These are phyloP conservation scores for Tylopilus felleus DNA, from an alignment of 768 basidiomycete species.

Conservation along the genomic window DNA sequence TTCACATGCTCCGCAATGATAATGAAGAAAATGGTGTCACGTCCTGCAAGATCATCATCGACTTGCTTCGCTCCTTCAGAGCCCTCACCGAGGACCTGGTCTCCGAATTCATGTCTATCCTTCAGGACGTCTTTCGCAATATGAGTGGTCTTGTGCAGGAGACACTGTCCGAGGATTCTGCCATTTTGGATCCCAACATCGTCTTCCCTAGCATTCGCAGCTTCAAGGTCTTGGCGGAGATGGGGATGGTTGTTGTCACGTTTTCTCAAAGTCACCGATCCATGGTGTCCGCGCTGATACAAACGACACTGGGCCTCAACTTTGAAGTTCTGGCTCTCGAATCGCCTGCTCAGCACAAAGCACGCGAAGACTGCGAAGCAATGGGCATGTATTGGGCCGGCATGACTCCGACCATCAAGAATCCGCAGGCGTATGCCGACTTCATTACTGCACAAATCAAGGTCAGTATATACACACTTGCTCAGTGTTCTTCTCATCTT, in stretches of 20 bases:
- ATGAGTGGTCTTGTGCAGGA: constrained; percentile 71
- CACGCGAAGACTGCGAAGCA: constrained; percentile 74
- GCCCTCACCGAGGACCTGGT: constrained; percentile 69
- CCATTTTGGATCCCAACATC: constrained; percentile 49
- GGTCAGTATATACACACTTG: constrained; percentile 37
- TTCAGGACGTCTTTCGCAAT: constrained; percentile 75
- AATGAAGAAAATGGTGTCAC: constrained; percentile 94
- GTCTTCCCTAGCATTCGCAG: constrained; percentile 74
- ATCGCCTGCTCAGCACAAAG: constrained; percentile 75
- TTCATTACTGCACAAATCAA: constrained; percentile 89
- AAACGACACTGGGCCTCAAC: constrained; percentile 69
- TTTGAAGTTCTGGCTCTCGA: constrained; percentile 77
- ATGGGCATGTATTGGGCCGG: constrained; percentile 83
- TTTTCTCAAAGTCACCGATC: constrained; percentile 80
- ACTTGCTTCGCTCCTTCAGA: constrained; percentile 79
- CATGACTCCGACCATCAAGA: constrained; percentile 72
- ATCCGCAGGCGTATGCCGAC: constrained; percentile 72
- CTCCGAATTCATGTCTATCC: constrained; percentile 74
- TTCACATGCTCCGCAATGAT: constrained; percentile 80
- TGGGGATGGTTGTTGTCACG: constrained; percentile 87
- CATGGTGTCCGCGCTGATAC: constrained; percentile 61
- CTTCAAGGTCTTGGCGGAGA: constrained; percentile 93
- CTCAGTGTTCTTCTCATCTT: constrained; percentile 4
- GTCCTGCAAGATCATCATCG: constrained; percentile 89
- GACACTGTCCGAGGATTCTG: constrained; percentile 67